These are phyloP conservation scores for Neofusicoccum ribis DNA, from an alignment of 2,329 filamentous ascomycete genomes.

Conservation along the genomic window DNA sequence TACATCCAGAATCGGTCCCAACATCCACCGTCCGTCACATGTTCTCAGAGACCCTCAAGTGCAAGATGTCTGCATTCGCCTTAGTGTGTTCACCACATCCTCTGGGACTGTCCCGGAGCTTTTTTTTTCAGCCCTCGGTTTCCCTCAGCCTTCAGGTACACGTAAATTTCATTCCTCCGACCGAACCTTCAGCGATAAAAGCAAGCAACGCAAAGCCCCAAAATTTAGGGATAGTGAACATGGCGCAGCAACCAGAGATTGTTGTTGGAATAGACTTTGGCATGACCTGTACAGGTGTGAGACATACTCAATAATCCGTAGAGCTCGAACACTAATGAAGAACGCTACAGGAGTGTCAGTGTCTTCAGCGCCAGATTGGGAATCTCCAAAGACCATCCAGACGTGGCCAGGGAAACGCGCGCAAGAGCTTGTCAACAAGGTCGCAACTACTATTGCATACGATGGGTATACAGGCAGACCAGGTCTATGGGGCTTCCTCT, in stretches of 20 bases:
- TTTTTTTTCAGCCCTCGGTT: too few species aligned
- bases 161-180: too few species aligned
- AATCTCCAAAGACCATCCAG: background rate
- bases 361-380: conserved; percentile 14
- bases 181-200: too few species aligned
- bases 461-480: too few species aligned
- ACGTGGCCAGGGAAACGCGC: background rate
- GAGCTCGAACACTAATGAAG: background rate
- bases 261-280: background rate
- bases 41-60: too few species aligned
- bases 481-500: background rate
- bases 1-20: too few species aligned
- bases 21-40: too few species aligned
- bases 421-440: background rate
- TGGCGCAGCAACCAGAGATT: background rate
- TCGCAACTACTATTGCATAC: background rate
- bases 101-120: too few species aligned
- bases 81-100: too few species aligned
- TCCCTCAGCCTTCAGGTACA: too few species aligned
- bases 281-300: conserved; percentile 14
- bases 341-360: background rate
- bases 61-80: too few species aligned
- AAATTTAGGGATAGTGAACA: background rate
- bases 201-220: background rate
- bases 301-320: too few species aligned